These are phyloP conservation scores for Naganishia randhawae DNA, from an alignment of 768 basidiomycete species.

Conservation along the genomic window DNA sequence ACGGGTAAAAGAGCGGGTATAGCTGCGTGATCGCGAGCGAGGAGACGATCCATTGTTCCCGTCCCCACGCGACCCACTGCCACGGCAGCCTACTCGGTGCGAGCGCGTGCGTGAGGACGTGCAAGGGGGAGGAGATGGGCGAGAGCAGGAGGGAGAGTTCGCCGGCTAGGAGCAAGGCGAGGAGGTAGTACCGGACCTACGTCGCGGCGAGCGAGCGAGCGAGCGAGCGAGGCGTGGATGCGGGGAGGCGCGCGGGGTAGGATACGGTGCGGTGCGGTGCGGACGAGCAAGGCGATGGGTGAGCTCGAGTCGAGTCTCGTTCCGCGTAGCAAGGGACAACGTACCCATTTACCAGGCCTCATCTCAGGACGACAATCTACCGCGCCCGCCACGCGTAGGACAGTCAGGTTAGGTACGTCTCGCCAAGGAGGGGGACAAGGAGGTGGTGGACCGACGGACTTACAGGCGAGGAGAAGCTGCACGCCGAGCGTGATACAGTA, in stretches of 20 bases:
- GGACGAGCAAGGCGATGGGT: too few relatives aligned
- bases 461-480: conserved; percentile 9
- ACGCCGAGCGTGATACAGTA: conserved; percentile 11
- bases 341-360: conserved; percentile 18
- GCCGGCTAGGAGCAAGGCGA: not conserved
- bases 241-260: not conserved
- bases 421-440: too few relatives aligned
- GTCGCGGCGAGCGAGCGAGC: too few relatives aligned
- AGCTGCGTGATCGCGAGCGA: conserved; percentile 15
- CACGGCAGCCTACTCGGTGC: not conserved
- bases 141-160: conserved; percentile 9
- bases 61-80: conserved; percentile 4
- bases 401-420: too few relatives aligned
- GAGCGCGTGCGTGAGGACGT: not conserved
- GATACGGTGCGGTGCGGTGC: too few relatives aligned
- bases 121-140: not conserved
- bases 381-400: too few relatives aligned
- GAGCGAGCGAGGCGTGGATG: not conserved
- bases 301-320: too few relatives aligned
- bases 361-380: conserved; percentile 18
- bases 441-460: not conserved
- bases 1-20: not conserved
- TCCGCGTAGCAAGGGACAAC: not conserved
- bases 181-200: conserved; percentile 15
- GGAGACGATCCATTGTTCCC: conserved; percentile 13